phyloP scores from a whole-genome alignment of 1,284 basidiomycete species.

The Blastosporella zonata region DNA sequence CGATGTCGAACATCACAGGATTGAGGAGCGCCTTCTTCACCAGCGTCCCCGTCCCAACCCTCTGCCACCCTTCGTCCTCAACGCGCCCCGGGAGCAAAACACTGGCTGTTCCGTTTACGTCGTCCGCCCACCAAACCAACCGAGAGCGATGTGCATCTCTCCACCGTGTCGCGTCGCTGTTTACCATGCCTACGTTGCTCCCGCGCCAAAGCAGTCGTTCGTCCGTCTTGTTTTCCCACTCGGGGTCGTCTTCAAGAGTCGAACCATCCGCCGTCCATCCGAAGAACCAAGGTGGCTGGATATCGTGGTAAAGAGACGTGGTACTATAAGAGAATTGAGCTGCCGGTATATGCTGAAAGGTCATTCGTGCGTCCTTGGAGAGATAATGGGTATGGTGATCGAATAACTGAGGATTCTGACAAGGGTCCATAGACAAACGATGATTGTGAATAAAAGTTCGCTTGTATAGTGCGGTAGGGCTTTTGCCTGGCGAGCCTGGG shows the following conservation, averaged over 20 bases:
- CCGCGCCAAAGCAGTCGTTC: constrained; percentile 64
- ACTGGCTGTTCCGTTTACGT: constrained; percentile 28
- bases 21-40: constrained; percentile 31
- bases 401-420: constrained; percentile 48
- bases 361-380: constrained; percentile 45
- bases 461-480: no score
- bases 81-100: constrained; percentile 25
- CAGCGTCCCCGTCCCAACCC: constrained; percentile 31
- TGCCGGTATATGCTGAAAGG: constrained; percentile 41
- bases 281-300: constrained; percentile 50
- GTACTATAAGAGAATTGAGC: constrained; percentile 58
- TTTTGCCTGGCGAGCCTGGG: constrained; percentile 38
- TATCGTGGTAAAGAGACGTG: constrained; percentile 59
- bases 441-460: constrained; percentile 59
- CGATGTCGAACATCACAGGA: constrained; percentile 50
- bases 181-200: constrained; percentile 58
- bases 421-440: constrained; percentile 58
- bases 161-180: constrained; percentile 44
- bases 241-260: constrained; percentile 41
- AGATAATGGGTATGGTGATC: constrained; percentile 57
- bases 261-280: constrained; percentile 40
- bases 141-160: constrained; percentile 42
- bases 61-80: constrained; percentile 36
- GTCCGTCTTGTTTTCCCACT: constrained; percentile 54
- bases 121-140: constrained; percentile 35